Percentiles rank a stretch among this genome's conserved stretches.
These are phyloP conservation scores for Biscutella laevigata DNA, from an alignment of 441 rosid genomes.

Conservation along the genomic window DNA sequence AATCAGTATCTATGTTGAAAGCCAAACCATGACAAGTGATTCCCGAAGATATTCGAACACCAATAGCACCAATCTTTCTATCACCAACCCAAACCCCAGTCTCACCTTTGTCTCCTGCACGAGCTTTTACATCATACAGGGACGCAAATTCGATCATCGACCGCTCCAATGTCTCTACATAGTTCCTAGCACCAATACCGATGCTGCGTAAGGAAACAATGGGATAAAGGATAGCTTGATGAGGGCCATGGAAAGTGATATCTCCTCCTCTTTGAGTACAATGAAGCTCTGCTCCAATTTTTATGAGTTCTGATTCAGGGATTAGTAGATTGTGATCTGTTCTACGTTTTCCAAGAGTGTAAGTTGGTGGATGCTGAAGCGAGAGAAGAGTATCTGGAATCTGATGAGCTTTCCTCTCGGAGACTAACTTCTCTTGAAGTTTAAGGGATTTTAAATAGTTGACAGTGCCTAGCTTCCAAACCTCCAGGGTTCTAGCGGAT, in stretches of 20 bases:
- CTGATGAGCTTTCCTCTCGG: constrained; percentile 44
- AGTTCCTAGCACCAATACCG: constrained; percentile 68
- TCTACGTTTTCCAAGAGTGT: constrained; percentile 70
- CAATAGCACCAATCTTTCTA: constrained; percentile 87
- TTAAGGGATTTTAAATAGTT: constrained; percentile 69
- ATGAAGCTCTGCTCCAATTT: constrained; percentile 73
- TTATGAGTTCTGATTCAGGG: constrained; percentile 47
- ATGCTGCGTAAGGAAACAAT: constrained; percentile 62
- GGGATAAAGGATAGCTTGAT: constrained; percentile 75
- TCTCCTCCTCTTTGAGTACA: constrained; percentile 92
- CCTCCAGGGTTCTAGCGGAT: constrained; percentile 44
- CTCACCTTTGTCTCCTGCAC: constrained; percentile 59
- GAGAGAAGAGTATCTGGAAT: constrained; percentile 65
- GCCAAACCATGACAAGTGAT: constrained; percentile 87
- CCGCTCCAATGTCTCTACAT: constrained; percentile 71
- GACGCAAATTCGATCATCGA: constrained; percentile 73
- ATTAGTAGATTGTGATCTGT: constrained; percentile 72
- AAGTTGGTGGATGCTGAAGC: constrained; percentile 84
- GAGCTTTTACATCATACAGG: constrained; percentile 58
- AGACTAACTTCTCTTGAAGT: constrained; percentile 62
- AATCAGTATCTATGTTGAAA: constrained; percentile 69
- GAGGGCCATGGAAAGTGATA: constrained; percentile 87
- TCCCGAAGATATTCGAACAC: constrained; percentile 67
- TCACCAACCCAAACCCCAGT: constrained; percentile 90
- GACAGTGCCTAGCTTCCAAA: constrained; percentile 70